A percentile compares a stretch with the other conserved stretches of the same genome.
Evolutionary conservation across 1,284 basidiomycete species (phyloP).

Genomic region (Ceratobasidium sp.): DNA sequence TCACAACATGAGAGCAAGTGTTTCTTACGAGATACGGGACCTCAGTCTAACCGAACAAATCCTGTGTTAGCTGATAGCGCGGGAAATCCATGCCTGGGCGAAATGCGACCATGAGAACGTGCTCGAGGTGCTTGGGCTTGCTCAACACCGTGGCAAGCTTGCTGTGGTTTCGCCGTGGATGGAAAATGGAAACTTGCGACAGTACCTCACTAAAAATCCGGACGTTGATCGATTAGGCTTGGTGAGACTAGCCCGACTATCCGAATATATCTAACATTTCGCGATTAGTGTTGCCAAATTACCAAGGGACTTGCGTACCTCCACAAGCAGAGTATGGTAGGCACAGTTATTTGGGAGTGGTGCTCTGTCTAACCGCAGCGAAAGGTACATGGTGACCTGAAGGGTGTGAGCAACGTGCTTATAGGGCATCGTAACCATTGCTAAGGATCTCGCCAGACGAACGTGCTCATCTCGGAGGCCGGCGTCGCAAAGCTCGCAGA

Average conservation of each 20-base stretch:
- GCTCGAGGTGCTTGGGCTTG: background rate
- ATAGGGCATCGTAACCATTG: too few species aligned
- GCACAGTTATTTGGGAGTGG: background rate
- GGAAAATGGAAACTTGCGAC: background rate
- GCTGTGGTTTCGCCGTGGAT: background rate
- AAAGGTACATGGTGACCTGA: background rate
- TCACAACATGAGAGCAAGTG: background rate
- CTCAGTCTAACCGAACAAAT: background rate
- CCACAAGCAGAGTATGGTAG: background rate
- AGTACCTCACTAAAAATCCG: background rate
- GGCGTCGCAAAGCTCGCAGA: background rate
- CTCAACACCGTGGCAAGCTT: background rate
- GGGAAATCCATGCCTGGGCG: background rate
- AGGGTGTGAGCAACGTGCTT: background rate
- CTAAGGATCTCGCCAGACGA: background rate
- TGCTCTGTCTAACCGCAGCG: background rate
- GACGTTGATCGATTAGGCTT: background rate
- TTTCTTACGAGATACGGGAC: too few species aligned
- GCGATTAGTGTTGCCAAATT: background rate
- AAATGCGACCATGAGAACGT: background rate
- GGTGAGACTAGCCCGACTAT: background rate
- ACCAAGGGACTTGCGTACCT: background rate
- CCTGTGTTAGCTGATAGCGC: background rate
- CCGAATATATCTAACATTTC: background rate
- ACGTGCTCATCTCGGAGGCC: background rate